Base-by-base conservation (phyloP, 331 rosid species). In the Rosa hybrid region DNA sequence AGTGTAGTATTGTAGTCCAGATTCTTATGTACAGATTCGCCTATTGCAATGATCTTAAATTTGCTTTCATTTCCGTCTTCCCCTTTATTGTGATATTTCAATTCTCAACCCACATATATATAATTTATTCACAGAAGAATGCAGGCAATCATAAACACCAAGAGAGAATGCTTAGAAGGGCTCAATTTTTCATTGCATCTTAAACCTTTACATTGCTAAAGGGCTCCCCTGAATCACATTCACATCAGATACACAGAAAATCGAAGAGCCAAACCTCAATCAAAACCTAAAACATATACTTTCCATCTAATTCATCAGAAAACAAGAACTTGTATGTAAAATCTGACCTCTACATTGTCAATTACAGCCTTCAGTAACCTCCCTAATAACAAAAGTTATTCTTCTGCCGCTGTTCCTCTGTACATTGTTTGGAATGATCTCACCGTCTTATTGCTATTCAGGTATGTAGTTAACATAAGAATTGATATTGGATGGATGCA, bases 21-120 rank as follows among this genome's bases (percentile, higher is more conserved):
- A 63, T 72, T 46, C 82, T 48, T 44, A 41, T 81, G 72, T 82
- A 68, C 69, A 69, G 83, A 48, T 41, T 41, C 78, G 21, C n/a
- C 50, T 8, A 18, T 39, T 44, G 72, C 49, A 68, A 68, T 68
- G 27, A 68, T 68, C 72, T 38, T 11, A 38, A 39, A 34, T 17
- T 18, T 39, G 49, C 72, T 8, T 67, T 2, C 46, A 13, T 38
- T 67, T 67, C 45, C 34, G 30, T 54, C 23, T 54, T 30, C 0
- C 9, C 60, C 9, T 16, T 54, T 54, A 3, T 3, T 16, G 23
- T 54, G 59, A 18, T 14, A 51, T 54, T 10, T 53, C 20, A 49
- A 34, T 34, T 34, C 38, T 34, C 38, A 27, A 34, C 38, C 38
- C 38, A 34, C 38, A 34, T 34, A 34, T 34, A 34, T 3, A 30